Conservation (phyloP, 225 moss, liverwort and hornwort species). For the Lunularia cruciata region DNA sequence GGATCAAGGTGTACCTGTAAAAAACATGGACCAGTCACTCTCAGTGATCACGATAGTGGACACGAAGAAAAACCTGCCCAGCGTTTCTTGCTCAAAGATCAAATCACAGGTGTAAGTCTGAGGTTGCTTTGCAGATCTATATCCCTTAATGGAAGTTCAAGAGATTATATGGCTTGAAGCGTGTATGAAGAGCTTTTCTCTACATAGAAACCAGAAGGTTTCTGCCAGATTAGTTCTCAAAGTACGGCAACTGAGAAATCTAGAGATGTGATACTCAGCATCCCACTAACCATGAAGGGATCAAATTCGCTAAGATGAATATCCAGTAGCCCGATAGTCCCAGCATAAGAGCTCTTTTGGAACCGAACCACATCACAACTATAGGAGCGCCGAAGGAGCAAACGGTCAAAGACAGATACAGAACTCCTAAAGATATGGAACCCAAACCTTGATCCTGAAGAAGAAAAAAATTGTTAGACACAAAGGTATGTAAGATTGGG, state of each 20-base stretch:
- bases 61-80: no score
- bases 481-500: no score
- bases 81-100: no score
- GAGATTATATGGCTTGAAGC: no score
- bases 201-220: neutral
- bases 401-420: slow-evolving; percentile 80
- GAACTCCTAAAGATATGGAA: slow-evolving; percentile 70
- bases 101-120: no score
- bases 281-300: slow-evolving; percentile 72
- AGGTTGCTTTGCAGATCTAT: no score
- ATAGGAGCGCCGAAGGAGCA: slow-evolving; percentile 77
- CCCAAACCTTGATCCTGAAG: slow-evolving; percentile 84
- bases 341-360: slow-evolving; percentile 68
- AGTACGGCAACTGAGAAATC: slow-evolving; percentile 18
- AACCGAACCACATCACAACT: slow-evolving; percentile 73
- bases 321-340: slow-evolving; percentile 89
- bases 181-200: neutral
- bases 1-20: slow-evolving; percentile 79
- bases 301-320: slow-evolving; percentile 76
- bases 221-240: slow-evolving; percentile 12
- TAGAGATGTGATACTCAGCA: slow-evolving; percentile 16
- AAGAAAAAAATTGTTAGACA: no score
- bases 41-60: no score
- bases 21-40: neutral
- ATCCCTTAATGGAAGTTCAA: no score